Percentiles rank a stretch among this genome's conserved stretches.
Conservation (phyloP, 2,329 filamentous ascomycete genomes). For the Colletotrichum navitas region DNA sequence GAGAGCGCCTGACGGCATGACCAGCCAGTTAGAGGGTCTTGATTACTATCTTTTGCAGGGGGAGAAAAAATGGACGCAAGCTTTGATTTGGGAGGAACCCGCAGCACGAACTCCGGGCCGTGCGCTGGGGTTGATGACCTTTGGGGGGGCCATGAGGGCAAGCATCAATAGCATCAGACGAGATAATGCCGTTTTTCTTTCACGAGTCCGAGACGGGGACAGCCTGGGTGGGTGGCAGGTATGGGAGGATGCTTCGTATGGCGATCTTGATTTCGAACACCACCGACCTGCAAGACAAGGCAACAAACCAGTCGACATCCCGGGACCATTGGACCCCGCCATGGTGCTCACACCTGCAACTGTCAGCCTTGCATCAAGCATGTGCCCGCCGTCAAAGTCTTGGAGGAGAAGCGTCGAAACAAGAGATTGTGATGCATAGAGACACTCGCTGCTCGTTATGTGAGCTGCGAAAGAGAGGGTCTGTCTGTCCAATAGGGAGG, state of each 20-base stretch:
- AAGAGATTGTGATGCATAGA: conserved; percentile 1
- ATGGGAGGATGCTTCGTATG: background rate
- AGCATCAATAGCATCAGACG: background rate
- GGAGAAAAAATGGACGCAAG: background rate
- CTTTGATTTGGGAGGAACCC: background rate
- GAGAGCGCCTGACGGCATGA: no score
- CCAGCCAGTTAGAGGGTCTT: background rate
- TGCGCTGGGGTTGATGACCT: conserved; percentile 10
- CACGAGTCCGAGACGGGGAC: background rate
- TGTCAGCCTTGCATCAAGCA: conserved; percentile 16
- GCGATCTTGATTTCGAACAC: background rate
- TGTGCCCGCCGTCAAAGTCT: background rate
- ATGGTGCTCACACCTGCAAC: conserved; percentile 5
- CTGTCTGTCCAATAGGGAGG: background rate
- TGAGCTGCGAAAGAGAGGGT: background rate
- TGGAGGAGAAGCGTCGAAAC: conserved; percentile 9
- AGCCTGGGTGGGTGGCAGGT: background rate
- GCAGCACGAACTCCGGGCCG: background rate
- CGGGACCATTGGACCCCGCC: conserved; percentile 22
- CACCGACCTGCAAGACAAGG: background rate
- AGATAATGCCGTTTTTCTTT: background rate
- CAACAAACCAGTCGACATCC: conserved; percentile 13
- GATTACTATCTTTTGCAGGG: background rate
- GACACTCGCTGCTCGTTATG: conserved; percentile 12
- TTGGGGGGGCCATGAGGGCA: conserved; percentile 20